These are phyloP conservation scores for Arthroderma sp. DNA, from an alignment of 2,329 filamentous ascomycete species.

Conservation along the genomic window DNA sequence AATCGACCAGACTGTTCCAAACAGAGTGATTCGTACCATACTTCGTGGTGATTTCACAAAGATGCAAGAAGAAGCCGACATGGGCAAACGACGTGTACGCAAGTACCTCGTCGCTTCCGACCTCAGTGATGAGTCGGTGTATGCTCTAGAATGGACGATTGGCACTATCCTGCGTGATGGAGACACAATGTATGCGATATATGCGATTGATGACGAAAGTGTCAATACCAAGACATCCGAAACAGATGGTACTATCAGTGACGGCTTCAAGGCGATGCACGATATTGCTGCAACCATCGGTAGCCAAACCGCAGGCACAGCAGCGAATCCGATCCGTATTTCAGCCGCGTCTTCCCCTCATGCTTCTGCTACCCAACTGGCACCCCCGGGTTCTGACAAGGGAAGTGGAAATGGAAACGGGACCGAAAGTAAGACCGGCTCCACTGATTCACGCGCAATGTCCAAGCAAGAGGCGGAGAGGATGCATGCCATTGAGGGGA, in stretches of 20 bases:
- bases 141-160: conserved; percentile 94
- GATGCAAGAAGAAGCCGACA: conserved; percentile 64
- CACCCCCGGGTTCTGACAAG: background rate
- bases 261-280: conserved; percentile 61
- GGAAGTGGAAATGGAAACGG: conserved; percentile 18
- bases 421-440: conserved; percentile 27
- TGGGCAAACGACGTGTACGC: conserved; percentile 63
- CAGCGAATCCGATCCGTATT: conserved; percentile 4
- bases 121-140: conserved; percentile 82
- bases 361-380: conserved; percentile 16
- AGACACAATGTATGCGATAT: conserved; percentile 84
- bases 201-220: conserved; percentile 79
- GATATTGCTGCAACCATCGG: conserved; percentile 61
- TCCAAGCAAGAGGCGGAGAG: conserved; percentile 64
- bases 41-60: conserved; percentile 73
- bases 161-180: conserved; percentile 88
- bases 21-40: conserved; percentile 77
- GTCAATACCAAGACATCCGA: conserved; percentile 32
- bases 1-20: conserved; percentile 57
- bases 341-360: conserved; percentile 7
- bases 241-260: conserved; percentile 45
- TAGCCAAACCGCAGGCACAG: conserved; percentile 43
- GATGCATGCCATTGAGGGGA: conserved; percentile 63
- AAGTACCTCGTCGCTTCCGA: conserved; percentile 96
- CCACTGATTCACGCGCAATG: conserved; percentile 38